A percentile compares a stretch with the other conserved stretches of the same genome.
phyloP scores from a whole-genome alignment of 352 stramenopile genomes.

The Globisporangium orthogonon region DNA sequence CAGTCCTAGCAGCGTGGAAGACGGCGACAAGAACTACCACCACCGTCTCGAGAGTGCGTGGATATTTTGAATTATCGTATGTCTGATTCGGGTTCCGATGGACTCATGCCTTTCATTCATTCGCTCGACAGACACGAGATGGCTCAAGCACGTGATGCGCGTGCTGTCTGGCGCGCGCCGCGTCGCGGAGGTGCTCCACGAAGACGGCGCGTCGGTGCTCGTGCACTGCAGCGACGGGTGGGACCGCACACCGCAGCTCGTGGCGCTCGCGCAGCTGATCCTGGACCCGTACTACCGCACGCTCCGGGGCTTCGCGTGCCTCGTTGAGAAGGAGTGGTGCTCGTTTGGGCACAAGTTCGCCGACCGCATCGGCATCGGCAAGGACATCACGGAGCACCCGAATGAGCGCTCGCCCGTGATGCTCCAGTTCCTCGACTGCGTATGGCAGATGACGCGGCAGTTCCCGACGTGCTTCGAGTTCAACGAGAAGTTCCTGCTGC shows the following conservation, averaged over 20 bases:
- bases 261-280: constrained; percentile 76
- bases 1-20: constrained; percentile 73
- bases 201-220: constrained; percentile 76
- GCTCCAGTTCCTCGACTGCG: constrained; percentile 83
- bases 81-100: too few relatives aligned
- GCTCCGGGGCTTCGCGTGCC: constrained; percentile 74
- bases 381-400: constrained; percentile 68
- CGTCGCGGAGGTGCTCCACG: constrained; percentile 78
- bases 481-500: constrained; percentile 81
- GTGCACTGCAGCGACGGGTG: constrained; percentile 87
- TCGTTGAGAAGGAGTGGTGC: constrained; percentile 86
- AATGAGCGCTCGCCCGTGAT: constrained; percentile 84
- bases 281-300: constrained; percentile 84
- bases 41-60: constrained; percentile 77
- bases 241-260: constrained; percentile 82
- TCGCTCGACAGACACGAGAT: constrained; percentile 82
- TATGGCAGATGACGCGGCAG: constrained; percentile 86
- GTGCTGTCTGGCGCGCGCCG: constrained; percentile 64
- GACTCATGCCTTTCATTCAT: too few relatives aligned
- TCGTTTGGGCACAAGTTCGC: constrained; percentile 90
- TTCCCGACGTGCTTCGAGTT: constrained; percentile 88
- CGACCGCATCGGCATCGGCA: constrained; percentile 75
- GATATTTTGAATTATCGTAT: background rate
- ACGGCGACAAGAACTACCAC: constrained; percentile 86
- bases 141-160: constrained; percentile 94